Conservation (phyloP, 2,329 filamentous ascomycete species). For the Aspergillus thermomutatus region DNA sequence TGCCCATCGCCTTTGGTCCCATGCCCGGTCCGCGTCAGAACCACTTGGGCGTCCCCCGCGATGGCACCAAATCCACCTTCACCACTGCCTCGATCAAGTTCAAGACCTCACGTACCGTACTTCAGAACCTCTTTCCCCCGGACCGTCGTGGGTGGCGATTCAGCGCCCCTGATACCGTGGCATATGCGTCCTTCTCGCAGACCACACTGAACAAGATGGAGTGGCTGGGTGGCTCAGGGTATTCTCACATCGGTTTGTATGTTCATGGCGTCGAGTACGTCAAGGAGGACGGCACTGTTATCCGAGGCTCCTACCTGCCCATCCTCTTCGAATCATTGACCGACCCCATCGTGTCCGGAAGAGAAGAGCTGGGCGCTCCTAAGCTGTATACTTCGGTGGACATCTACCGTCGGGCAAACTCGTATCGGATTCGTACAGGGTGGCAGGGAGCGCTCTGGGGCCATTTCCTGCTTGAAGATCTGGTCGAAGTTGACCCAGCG, state of each 20-base stretch:
- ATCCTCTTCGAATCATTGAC: slow-evolving; percentile 56
- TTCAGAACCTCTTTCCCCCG: slow-evolving; percentile 48
- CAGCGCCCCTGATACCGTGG: slow-evolving; percentile 41
- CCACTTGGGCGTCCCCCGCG: slow-evolving; percentile 7
- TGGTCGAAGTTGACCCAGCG: slow-evolving; percentile 26
- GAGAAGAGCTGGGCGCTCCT: slow-evolving; percentile 60
- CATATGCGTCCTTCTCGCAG: slow-evolving; percentile 39
- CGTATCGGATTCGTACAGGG: slow-evolving; percentile 38
- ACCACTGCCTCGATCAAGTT: slow-evolving; percentile 48
- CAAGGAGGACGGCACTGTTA: slow-evolving; percentile 45
- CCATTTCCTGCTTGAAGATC: slow-evolving; percentile 33
- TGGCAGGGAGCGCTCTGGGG: slow-evolving; percentile 43
- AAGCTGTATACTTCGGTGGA: slow-evolving; percentile 54
- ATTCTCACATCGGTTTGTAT: slow-evolving; percentile 57
- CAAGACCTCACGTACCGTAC: slow-evolving; percentile 47
- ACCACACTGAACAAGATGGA: slow-evolving; percentile 50
- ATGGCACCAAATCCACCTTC: slow-evolving; percentile 34
- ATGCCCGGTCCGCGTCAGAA: slow-evolving; percentile 44
- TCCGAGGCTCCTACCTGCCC: slow-evolving; percentile 53
- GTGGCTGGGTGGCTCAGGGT: slow-evolving; percentile 60
- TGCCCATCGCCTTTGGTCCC: slow-evolving; percentile 46
- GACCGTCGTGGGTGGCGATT: slow-evolving; percentile 36
- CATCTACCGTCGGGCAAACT: slow-evolving; percentile 33
- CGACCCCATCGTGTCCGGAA: slow-evolving; percentile 57
- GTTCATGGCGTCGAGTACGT: slow-evolving; percentile 59